Evolutionary conservation across 495 filamentous ascomycete species (phyloP).

Genomic region (Baudoinia panamericana): DNA sequence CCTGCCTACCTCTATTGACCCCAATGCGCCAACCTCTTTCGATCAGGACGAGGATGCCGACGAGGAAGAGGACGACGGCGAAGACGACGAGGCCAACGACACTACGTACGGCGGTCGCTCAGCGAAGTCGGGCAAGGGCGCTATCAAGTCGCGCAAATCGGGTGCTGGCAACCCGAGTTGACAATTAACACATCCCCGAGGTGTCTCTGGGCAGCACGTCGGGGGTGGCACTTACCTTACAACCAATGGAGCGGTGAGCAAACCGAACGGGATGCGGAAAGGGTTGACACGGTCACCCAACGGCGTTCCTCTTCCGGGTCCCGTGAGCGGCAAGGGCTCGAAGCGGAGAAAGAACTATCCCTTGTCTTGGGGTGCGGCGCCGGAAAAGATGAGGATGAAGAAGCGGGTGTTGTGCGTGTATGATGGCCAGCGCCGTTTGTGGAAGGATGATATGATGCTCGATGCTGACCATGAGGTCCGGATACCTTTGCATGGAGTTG

Average conservation of each 20-base stretch:
- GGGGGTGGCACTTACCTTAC: conserved; percentile 36
- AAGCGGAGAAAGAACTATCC: conserved; percentile 90
- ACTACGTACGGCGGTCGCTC: conserved; percentile 26
- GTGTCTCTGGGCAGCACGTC: conserved; percentile 37
- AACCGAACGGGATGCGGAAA: conserved; percentile 2
- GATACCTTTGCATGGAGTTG: conserved; percentile 51
- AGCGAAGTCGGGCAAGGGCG: conserved; percentile 38
- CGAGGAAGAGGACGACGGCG: conserved; percentile 53
- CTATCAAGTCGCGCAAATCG: conserved; percentile 31
- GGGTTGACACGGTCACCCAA: conserved; percentile 36
- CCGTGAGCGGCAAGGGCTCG: conserved; percentile 26
- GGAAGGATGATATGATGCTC: conserved; percentile 99
- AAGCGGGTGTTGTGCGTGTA: conserved; percentile 92
- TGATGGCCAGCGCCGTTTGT: conserved; percentile 73
- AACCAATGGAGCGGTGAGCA: conserved; percentile 16
- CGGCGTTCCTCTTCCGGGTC: conserved; percentile 34
- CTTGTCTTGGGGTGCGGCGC: conserved; percentile 76
- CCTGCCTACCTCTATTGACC: conserved; percentile 45
- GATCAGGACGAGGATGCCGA: conserved; percentile 43
- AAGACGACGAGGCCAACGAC: conserved; percentile 45
- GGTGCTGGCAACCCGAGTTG: conserved; percentile 32
- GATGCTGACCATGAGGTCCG: conserved; percentile 90
- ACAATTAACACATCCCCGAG: conserved; percentile 46
- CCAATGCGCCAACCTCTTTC: conserved; percentile 35
- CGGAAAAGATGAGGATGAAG: conserved; percentile 90